Conservation (phyloP, 1,139 yeast genomes). For the Debaryomyces coudertii region DNA sequence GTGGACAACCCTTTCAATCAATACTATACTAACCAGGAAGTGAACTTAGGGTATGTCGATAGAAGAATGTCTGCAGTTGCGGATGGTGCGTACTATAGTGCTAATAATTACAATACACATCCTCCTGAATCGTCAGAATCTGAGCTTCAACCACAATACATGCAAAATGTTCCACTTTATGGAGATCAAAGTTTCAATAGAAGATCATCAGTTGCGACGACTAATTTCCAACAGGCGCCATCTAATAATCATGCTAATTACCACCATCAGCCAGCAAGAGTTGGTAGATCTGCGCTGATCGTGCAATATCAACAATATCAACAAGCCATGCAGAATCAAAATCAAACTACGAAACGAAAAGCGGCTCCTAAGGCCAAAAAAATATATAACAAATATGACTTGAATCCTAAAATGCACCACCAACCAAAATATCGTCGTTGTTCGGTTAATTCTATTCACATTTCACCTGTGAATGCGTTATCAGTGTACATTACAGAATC, state of each 20-base stretch:
- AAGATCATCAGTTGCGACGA: constrained; percentile 45
- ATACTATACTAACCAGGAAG: constrained; percentile 47
- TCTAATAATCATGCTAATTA: constrained; percentile 12
- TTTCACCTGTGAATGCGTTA: constrained; percentile 85
- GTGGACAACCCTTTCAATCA: constrained; percentile 53
- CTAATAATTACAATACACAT: constrained; percentile 8
- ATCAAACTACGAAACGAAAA: constrained; percentile 24
- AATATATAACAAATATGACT: constrained; percentile 51
- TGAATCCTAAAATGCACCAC: constrained; percentile 63
- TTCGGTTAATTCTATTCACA: constrained; percentile 72
- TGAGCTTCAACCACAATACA: constrained; percentile 10
- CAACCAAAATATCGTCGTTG: constrained; percentile 83
- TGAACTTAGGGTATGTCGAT: constrained; percentile 32
- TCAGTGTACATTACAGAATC: constrained; percentile 80
- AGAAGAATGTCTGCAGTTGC: constrained; percentile 51
- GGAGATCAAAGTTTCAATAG: constrained; percentile 24
- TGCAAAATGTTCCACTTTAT: constrained; percentile 4
- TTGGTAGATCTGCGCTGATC: constrained; percentile 40
- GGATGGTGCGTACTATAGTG: constrained; percentile 28
- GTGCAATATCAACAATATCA: constrained; percentile 45
- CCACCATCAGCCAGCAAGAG: constrained; percentile 14
- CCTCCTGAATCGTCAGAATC: constrained; percentile 6
- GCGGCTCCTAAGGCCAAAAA: constrained; percentile 45
- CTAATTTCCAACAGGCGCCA: constrained; percentile 21
- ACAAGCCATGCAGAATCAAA: constrained; percentile 33